Conservation (phyloP, 257 asterid genomes). For the Salvia miltiorrhiza region DNA sequence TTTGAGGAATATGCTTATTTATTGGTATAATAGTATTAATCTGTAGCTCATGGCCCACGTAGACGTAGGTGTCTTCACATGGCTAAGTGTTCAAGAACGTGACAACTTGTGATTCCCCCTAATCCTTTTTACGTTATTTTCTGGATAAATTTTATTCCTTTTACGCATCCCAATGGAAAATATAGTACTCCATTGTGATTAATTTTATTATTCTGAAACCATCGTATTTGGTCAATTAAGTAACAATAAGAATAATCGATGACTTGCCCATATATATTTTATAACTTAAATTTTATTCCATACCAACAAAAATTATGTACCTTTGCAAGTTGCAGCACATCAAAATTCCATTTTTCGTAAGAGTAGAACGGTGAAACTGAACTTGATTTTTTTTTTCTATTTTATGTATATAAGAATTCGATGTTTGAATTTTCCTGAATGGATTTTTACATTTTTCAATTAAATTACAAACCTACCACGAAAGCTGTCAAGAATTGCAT, state of each 20-base stretch:
- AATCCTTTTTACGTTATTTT: background rate
- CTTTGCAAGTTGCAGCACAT: no score
- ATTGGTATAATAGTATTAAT: background rate
- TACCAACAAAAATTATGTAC: no score
- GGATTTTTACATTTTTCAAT: no score
- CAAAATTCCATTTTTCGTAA: no score
- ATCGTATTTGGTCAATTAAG: background rate
- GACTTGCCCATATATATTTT: background rate
- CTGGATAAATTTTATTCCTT: background rate
- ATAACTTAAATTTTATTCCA: background rate
- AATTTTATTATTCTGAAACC: background rate
- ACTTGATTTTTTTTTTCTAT: no score
- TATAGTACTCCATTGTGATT: background rate
- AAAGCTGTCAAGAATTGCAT: no score
- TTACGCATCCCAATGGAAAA: background rate
- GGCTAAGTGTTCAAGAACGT: background rate
- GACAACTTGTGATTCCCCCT: background rate
- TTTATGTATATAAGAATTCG: no score
- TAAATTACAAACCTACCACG: no score
- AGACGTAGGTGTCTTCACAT: slow-evolving; percentile 13
- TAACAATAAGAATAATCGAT: background rate
- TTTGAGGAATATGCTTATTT: background rate
- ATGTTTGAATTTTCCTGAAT: no score
- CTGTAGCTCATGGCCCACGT: slow-evolving; percentile 3
- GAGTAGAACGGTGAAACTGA: no score